Base-by-base conservation (phyloP, 2,329 filamentous ascomycete species). In the Neurospora sp. region DNA sequence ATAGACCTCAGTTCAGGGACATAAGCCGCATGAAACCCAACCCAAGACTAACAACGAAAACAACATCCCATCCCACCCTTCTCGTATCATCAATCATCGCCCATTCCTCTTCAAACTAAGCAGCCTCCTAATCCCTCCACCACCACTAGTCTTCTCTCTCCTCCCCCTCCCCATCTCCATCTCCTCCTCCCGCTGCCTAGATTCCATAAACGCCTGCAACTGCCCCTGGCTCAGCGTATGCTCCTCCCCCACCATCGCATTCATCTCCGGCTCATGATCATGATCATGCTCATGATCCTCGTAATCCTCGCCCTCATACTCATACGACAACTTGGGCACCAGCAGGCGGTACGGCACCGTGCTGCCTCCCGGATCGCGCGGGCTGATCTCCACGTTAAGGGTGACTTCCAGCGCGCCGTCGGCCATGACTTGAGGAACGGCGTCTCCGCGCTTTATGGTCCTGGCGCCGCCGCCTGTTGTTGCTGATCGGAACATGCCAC, bases 331-430 rank as follows among this genome's bases (percentile, higher is more conserved):
- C 68, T 89, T 88, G 11, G 96, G 96, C 5, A 99, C 90, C 1
- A 98, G 85, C 5, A 99, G 82, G 46, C 93, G 86, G 79, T 99
- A 99, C 8, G 93, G 92, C 67, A 89, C 87, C 0, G 96, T 99
- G 73, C 92, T 93, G 15, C 96, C 96, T 0, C 91, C 86, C 0
- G 96, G 95, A 75, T 99, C 93, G 72, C 88, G 89, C 65, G 92
- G 87, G 75, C 91, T 93, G 72, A 97, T 88, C 81, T 99, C 96
- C 72, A 97, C 89, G 75, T 97, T 97, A 62, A 99, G 81, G 67
- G 89, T 91, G 41, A 99, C 90, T 74, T 97, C 93, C 10, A 99
- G 83, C 0, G 93, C 93, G 38, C 91, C 91, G 77, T 96, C 88
- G 0, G 97, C 84, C 77, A 97, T 89, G 71, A 98, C 28, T 36